Evolutionary conservation across 331 rosid species (phyloP), one percentile per base, ranked within the genome.

Genomic region (Prunus yedoensis): DNA sequence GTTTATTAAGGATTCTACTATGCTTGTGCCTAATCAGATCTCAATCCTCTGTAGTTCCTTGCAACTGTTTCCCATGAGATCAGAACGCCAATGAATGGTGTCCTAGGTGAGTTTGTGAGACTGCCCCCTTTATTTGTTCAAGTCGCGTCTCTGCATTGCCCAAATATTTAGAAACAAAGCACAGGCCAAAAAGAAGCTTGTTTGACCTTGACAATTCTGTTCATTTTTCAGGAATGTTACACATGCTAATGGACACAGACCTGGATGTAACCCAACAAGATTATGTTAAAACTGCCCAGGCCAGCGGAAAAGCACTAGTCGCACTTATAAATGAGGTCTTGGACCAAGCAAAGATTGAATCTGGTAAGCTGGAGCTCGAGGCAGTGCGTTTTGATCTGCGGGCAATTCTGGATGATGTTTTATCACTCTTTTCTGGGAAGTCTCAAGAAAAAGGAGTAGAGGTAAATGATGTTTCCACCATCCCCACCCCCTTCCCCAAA

Each of bases 271-370:
- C 96, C 25, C 99, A 95, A 77, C 95, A 84, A 78, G 99, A 95
- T 83, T 92, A 74, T 77, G 94, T 95, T 74, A 86, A 85, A 87
- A 95, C 90, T 27, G 96, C 97, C 70, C 96, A 92, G 80, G 97
- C 73, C 27, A 89, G 99, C 83, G 97, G 96, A 78, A 95, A 89
- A 84, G 97, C 96, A 79, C 88, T 90, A 16, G 97, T 92, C 63
- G 92, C 97, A 16, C 89, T 95, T 74, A 87, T 91, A 78, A 95
- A 95, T 67, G 99, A 85, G 87, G 94, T 95, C 76, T 83, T 92
- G 86, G 99, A 95, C 79, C 99, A 90, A 78, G 99, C 99, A 63
- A 94, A 94, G 87, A 94, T 94, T 78, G 97, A 94, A 85, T 87
- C 93, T 61, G 97, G 99, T 58, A 92, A 91, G 86, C 88, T 92